These are phyloP conservation scores for Cicer judaicum DNA, from an alignment of 306 rosid genomes.

Conservation along the genomic window DNA sequence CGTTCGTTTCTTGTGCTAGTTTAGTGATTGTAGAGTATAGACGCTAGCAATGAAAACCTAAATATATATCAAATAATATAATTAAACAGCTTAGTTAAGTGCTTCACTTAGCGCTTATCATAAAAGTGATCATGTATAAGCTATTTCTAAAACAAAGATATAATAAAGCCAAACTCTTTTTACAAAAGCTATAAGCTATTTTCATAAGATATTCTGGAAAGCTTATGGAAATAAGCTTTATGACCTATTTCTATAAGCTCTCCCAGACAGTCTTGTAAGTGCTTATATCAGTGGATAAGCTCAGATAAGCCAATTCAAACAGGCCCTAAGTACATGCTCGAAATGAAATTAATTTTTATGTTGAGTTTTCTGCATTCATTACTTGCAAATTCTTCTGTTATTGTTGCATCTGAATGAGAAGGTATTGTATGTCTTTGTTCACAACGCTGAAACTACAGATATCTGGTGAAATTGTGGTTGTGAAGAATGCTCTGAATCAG, in stretches of 20 bases:
- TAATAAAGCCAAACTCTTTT: not conserved
- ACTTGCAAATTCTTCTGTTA: not conserved
- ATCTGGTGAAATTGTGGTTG: conserved; percentile 77
- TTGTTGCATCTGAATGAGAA: not conserved
- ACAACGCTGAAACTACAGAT: conserved; percentile 54
- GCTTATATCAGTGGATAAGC: not conserved
- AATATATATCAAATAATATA: not conserved
- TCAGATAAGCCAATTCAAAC: not conserved
- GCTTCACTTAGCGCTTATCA: too few relatives aligned
- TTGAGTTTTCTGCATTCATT: not conserved
- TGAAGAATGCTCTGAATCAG: conserved; percentile 79
- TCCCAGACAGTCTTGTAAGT: not conserved
- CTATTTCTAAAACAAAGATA: not conserved
- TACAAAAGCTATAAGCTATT: not conserved
- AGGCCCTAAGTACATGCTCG: not conserved
- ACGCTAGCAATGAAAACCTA: not conserved
- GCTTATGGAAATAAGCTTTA: too few relatives aligned
- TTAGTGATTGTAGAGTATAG: not conserved
- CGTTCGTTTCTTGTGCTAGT: not conserved
- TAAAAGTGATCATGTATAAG: not conserved
- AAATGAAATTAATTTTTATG: not conserved
- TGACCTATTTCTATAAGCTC: not conserved
- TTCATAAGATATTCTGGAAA: not conserved
- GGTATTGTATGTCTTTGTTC: conserved; percentile 5
- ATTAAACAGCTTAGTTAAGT: not conserved